Conservation (phyloP, 2,329 filamentous ascomycete genomes). For the Fusarium redolens region DNA sequence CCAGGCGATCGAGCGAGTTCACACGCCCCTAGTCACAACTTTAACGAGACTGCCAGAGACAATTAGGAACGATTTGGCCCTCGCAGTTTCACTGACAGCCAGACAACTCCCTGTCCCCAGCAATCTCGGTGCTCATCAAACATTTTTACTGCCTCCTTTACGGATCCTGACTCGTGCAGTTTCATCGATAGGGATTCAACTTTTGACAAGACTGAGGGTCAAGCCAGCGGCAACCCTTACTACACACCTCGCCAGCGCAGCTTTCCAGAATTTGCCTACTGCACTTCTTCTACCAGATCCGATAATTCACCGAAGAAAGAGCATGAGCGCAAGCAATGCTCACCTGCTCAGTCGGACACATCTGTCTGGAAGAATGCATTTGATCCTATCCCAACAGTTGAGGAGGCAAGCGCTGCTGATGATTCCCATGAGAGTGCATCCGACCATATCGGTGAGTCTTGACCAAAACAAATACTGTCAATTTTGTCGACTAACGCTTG, state of each 20-base stretch:
- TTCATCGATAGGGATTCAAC: slow-evolving; percentile 17
- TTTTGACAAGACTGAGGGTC: slow-evolving; percentile 4
- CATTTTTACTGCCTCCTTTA: slow-evolving; percentile 18
- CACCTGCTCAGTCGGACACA: slow-evolving; percentile 8
- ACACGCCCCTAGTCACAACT: slow-evolving; percentile 17
- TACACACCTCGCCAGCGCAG: slow-evolving; percentile 45
- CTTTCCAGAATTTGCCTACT: slow-evolving; percentile 21
- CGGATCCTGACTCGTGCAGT: slow-evolving; percentile 20
- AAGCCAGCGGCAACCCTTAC: slow-evolving; percentile 49
- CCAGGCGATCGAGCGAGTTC: slow-evolving; percentile 4
- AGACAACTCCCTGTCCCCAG: slow-evolving; percentile 26
- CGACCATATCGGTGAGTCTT: slow-evolving; percentile 48
- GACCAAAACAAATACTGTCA: background rate
- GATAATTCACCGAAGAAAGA: slow-evolving; percentile 14
- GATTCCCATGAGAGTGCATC: slow-evolving; percentile 35
- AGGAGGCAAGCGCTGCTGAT: slow-evolving; percentile 48
- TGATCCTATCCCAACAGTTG: slow-evolving; percentile 48
- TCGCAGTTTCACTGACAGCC: slow-evolving; percentile 29
- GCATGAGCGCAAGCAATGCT: background rate
- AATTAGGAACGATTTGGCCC: slow-evolving; percentile 43
- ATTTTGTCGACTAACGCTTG: slow-evolving; percentile 7
- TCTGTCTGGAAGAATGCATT: slow-evolving; percentile 36
- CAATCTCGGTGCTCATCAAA: slow-evolving; percentile 9
- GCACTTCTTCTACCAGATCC: slow-evolving; percentile 12
- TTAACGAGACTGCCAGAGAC: slow-evolving; percentile 39